These are phyloP conservation scores for Vaccinium macrocarpon DNA, from an alignment of 148 eudicot species.

Conservation along the genomic window DNA sequence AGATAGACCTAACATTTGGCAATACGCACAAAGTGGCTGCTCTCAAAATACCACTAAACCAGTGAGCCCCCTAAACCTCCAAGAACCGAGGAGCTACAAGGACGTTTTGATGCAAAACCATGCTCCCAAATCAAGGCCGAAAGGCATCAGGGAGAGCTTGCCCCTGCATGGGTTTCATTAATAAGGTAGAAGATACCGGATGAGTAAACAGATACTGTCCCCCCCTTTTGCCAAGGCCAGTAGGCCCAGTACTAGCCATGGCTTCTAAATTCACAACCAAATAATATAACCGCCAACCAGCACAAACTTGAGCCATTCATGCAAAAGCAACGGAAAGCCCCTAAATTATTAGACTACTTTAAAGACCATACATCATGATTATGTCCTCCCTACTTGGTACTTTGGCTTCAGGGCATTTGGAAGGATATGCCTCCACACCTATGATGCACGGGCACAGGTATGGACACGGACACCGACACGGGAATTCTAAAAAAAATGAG, in stretches of 20 bases:
- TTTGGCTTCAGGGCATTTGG: neutral
- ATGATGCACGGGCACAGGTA: no score
- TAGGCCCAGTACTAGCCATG: neutral
- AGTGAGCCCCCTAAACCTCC: no score
- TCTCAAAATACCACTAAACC: no score
- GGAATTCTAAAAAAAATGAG: no score
- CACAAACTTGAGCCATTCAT: neutral
- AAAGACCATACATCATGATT: neutral
- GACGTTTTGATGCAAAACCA: no score
- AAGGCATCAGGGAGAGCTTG: neutral
- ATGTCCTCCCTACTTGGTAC: neutral
- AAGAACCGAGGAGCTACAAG: no score
- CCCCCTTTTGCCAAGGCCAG: neutral
- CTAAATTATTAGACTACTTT: neutral
- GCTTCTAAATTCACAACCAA: neutral
- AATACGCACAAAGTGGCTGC: no score
- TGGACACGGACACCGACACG: no score
- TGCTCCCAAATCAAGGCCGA: no score
- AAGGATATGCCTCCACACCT: neutral
- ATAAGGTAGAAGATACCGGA: neutral
- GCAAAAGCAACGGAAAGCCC: neutral
- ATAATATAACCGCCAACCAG: neutral
- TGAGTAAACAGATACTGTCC: neutral
- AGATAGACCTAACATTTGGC: no score
- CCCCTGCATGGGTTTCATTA: neutral